Conservation (phyloP, 177 flowering plant genomes). For the Vitis hybrid region DNA sequence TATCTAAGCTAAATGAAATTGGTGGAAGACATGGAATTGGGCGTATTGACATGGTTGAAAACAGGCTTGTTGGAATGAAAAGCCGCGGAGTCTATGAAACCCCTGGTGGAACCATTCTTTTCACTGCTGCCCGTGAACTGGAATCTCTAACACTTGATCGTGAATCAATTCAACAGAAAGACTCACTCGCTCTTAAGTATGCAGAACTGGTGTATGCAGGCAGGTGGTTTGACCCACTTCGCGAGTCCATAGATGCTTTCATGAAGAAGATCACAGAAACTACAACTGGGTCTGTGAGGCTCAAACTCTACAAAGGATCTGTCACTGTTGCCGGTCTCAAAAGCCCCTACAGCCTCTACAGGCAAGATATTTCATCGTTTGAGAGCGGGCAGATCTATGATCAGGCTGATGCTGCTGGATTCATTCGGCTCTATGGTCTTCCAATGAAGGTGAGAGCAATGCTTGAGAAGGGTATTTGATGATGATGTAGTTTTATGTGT, state of each 20-base stretch:
- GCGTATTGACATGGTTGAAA: constrained; percentile 89
- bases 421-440: constrained; percentile 83
- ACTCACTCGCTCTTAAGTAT: constrained; percentile 78
- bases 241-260: constrained; percentile 87
- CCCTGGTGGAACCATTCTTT: constrained; percentile 93
- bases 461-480: constrained; percentile 68
- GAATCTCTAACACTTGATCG: constrained; percentile 94
- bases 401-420: constrained; percentile 98
- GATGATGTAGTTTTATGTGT: not conserved
- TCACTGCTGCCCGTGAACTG: constrained; percentile 71
- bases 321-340: constrained; percentile 55
- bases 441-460: constrained; percentile 90
- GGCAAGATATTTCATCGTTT: constrained; percentile 91
- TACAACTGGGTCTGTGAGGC: constrained; percentile 80
- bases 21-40: constrained; percentile 94
- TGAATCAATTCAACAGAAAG: constrained; percentile 79
- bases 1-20: constrained; percentile 69
- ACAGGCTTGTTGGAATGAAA: constrained; percentile 95
- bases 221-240: constrained; percentile 93
- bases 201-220: constrained; percentile 98
- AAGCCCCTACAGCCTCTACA: constrained; percentile 78
- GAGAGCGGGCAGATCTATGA: constrained; percentile 76
- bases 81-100: constrained; percentile 98
- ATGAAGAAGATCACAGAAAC: constrained; percentile 79
- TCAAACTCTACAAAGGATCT: constrained; percentile 86